Conservation (phyloP, 2,329 filamentous ascomycete genomes). For the Cladosporium cucumerinum region DNA sequence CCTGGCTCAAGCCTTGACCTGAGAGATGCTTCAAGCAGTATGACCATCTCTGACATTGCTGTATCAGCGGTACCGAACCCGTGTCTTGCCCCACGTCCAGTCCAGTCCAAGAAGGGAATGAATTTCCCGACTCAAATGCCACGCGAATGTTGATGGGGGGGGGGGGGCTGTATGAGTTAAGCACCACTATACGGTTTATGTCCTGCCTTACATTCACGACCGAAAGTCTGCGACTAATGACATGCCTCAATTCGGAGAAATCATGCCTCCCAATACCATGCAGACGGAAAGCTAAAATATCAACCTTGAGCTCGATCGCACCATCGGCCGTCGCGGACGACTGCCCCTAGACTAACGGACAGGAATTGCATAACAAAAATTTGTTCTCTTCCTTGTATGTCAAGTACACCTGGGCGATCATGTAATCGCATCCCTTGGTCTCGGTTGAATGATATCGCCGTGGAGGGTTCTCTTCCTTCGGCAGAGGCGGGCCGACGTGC, state of each 20-base stretch:
- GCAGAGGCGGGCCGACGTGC: not conserved
- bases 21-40: not conserved
- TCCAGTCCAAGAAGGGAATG: slow-evolving; percentile 2
- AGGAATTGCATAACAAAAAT: not conserved
- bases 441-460: not conserved
- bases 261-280: not conserved
- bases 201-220: not conserved
- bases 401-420: not conserved
- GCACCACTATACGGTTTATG: not conserved
- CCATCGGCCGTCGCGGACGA: not conserved
- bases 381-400: not conserved
- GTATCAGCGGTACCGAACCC: not conserved
- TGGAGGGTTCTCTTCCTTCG: not conserved
- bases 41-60: not conserved
- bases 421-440: not conserved
- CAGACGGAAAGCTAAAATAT: not conserved
- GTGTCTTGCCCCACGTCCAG: slow-evolving; percentile 3
- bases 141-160: not conserved
- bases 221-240: not conserved
- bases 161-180: not conserved
- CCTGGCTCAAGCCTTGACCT: not conserved
- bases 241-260: not conserved
- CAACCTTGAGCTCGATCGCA: not conserved
- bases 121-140: not conserved
- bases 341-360: not conserved